Base-by-base conservation (phyloP, 352 stramenopile genomes). In the Bremia lactucae region DNA sequence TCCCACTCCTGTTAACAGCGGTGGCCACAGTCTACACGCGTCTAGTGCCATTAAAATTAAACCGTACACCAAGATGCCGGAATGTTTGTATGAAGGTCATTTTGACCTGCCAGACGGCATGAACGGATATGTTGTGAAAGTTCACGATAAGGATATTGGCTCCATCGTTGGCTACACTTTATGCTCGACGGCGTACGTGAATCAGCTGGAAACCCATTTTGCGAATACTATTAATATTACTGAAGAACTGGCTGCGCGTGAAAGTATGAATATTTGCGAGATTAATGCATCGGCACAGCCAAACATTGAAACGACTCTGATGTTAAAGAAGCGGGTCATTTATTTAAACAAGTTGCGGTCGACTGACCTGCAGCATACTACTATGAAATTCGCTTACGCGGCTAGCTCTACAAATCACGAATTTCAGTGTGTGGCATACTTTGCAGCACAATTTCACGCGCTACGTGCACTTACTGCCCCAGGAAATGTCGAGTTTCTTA, bases 151-250 rank as follows among this genome's bases (percentile, higher is more conserved):
- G 29, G 80, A 93, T 22, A 57, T 90, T 25, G 77, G 80, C 8
- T 87, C 80, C 6, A 42, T 93, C 6, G 89, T 93, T 19, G 76
- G 64, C 18, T 93, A 87, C 35, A 83, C 77, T 18, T 63, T 93
- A 14, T 83, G 71, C 34, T 90, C 75, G 0, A 56, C 65, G 15
- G 64, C 64, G 34, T 93, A 93, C 46, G 62, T 86, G 6, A 44
- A 82, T 31, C 65, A 82, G 36, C 55, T 93, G 14, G 68, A 88
- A 44, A 45, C 59, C 3, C 70, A 83, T 52, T 87, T 87, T 35
- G 53, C 51, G 1, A 51, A 72, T 15, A 51, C 60, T 6, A 36
- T 90, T 8, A 51, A 83, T 16, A 62, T 87, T 19, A 48, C 59
- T 13, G 49, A 68, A 31, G 67, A 87, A 39, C 41, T 93, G 28